phyloP scores from a whole-genome alignment of 345 rosid species.

The Moricandia moricandioides region DNA sequence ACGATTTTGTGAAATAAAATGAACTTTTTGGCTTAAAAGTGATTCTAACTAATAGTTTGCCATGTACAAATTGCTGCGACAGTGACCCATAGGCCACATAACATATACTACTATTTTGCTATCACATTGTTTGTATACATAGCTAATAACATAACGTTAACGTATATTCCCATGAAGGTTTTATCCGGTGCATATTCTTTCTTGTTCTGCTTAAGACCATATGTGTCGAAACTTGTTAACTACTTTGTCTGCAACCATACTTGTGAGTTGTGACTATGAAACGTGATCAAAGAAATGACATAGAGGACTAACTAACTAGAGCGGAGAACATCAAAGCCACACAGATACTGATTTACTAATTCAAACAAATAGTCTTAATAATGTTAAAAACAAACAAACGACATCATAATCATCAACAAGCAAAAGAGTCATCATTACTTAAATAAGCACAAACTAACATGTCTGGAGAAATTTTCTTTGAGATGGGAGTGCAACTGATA shows the following conservation, averaged over 20 bases:
- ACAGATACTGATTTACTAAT: slow-evolving; percentile 13
- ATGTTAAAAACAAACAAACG: neutral
- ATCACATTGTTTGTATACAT: neutral
- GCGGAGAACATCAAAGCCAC: slow-evolving; percentile 7
- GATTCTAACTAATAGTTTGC: neutral
- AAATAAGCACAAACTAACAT: slow-evolving; percentile 13
- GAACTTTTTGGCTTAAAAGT: neutral
- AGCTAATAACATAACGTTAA: neutral
- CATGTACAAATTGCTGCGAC: neutral
- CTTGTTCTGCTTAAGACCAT: neutral
- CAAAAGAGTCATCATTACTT: slow-evolving; percentile 11
- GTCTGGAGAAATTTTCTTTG: neutral
- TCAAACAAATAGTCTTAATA: slow-evolving; percentile 9
- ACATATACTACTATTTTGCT: neutral
- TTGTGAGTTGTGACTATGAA: neutral
- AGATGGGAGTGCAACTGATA: neutral
- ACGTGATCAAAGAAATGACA: neutral
- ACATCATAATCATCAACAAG: slow-evolving; percentile 23
- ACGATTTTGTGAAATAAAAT: neutral
- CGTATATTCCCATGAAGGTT: neutral
- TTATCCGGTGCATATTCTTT: neutral
- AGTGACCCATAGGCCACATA: neutral
- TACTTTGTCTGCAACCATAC: neutral
- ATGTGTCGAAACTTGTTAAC: neutral
- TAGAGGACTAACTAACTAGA: neutral